phyloP scores from a whole-genome alignment of 176 grass and related monocot species.

The Avena sativa region DNA sequence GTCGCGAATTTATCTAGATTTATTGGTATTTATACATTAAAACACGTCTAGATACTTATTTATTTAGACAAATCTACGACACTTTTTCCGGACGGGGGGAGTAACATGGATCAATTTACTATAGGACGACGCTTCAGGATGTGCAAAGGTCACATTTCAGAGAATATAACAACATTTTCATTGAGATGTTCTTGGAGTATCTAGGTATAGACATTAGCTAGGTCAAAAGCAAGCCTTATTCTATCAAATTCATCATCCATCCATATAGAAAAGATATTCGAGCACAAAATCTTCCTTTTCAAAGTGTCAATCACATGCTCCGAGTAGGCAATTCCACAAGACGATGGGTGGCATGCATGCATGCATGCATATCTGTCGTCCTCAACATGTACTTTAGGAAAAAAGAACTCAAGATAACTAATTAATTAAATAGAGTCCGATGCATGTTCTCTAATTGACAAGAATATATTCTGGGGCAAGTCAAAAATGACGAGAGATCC shows the following conservation, averaged over 20 bases:
- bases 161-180: not conserved
- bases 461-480: slow-evolving; percentile 16
- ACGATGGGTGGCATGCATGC: slow-evolving; percentile 32
- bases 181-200: not conserved
- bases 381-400: slow-evolving; percentile 16
- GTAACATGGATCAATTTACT: not conserved
- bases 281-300: slow-evolving; percentile 37
- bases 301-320: slow-evolving; percentile 33
- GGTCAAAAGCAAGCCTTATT: not conserved
- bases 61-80: too few species aligned
- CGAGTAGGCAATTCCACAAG: slow-evolving; percentile 16
- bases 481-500: not conserved
- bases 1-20: too few species aligned
- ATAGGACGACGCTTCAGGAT: not conserved
- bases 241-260: not conserved
- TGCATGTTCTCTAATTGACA: not conserved
- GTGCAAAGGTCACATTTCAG: not conserved
- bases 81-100: too few species aligned
- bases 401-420: not conserved
- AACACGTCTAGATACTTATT: too few species aligned
- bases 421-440: not conserved
- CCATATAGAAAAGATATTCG: slow-evolving; percentile 25
- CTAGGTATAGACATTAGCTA: not conserved
- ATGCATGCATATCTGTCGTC: not conserved
- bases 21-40: too few species aligned